These are phyloP conservation scores for Globisporangium abappressorium DNA, from an alignment of 352 stramenopile genomes.

Conservation along the genomic window DNA sequence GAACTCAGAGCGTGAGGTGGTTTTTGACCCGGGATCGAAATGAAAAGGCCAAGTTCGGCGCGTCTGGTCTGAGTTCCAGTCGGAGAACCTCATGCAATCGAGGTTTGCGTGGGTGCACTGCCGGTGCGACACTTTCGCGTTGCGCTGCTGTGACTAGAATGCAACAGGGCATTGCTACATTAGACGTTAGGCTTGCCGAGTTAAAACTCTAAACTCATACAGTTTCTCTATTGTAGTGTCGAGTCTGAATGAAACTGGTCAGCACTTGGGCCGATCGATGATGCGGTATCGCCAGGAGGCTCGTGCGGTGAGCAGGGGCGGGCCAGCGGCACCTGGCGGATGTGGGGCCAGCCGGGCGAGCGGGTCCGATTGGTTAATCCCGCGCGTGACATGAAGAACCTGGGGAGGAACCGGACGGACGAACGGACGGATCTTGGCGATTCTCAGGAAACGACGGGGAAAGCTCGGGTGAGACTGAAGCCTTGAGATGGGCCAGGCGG, in stretches of 20 bases:
- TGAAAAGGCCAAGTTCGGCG: neutral
- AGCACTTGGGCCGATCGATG: neutral
- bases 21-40: conserved; percentile 8
- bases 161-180: neutral
- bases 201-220: neutral
- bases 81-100: neutral
- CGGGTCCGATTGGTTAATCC: conserved; percentile 13
- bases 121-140: neutral
- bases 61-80: neutral
- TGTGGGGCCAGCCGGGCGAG: neutral
- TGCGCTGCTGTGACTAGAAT: neutral
- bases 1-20: neutral
- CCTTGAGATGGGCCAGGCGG: conserved; percentile 12
- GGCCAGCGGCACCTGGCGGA: conserved; percentile 3
- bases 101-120: neutral
- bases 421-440: neutral
- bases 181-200: neutral
- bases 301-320: conserved; percentile 10
- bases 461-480: conserved; percentile 8
- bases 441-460: neutral
- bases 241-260: neutral
- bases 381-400: conserved; percentile 6
- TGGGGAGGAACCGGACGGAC: neutral
- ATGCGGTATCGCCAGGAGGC: neutral
- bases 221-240: neutral